Base-by-base conservation (phyloP, 495 filamentous ascomycete species). In the Ascobolus immersus region DNA sequence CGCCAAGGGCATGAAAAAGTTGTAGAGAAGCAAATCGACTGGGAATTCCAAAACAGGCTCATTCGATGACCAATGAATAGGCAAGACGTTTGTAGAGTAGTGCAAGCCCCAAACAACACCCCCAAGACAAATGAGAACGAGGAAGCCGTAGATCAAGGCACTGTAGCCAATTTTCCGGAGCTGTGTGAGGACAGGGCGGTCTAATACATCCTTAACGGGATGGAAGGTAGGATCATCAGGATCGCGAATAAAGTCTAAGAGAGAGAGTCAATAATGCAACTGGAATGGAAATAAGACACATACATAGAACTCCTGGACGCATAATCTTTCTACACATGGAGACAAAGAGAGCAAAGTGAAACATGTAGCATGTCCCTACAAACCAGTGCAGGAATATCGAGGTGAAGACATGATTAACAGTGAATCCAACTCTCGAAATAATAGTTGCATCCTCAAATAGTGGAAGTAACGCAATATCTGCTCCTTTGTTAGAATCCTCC, bases 251-350 rank as follows among this genome's bases (percentile, higher is more conserved):
- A 99, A 99, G 57, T 92, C 73, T 79, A 28, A 29, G 10, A 33
- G 7, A 15, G 39, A 58, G 42, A 59, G 55, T 32, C 24, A 36
- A 19, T 7, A 18, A 7, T 13, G n/a, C 18, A 3, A 26, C 31
- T 13, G 44, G 17, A 17, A 22, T 14, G 10, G 7, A 33, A 29
- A 17, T 9, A 35, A 17, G 7, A 12, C 35, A 60, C 73, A 63
- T 58, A 77, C 73, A 93, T 34, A 99, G 62, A 28, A 94, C 86
- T 25, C 86, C 86, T 32, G 60, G 73, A 39, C 86, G 68, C 72
- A 99, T 73, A 33, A 94, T 91, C 57, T 92, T 93, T 32, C 86
- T 71, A 53, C 86, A 99, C 86, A 99, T 94, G 26, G 82, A 81
- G 28, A 99, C 86, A 49, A 99, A 99, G 10, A 94, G 61, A 14